Conservation (phyloP, 2,329 filamentous ascomycete species). For the Ceratocystis ficicola region DNA sequence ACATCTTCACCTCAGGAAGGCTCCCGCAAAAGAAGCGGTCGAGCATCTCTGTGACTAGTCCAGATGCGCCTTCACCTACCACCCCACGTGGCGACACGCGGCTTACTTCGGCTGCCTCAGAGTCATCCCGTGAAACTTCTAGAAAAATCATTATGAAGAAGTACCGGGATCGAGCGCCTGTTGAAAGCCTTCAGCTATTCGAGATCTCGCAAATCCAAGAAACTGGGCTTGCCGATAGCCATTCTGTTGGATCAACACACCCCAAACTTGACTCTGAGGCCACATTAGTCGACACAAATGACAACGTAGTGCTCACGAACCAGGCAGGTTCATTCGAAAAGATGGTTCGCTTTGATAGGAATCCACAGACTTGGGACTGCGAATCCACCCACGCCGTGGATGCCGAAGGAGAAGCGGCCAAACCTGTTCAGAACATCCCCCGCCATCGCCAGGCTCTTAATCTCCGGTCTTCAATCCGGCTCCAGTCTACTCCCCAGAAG, state of each 20-base stretch:
- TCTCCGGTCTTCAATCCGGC: not conserved
- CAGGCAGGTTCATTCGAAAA: not conserved
- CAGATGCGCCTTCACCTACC: not conserved
- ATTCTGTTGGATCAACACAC: not conserved
- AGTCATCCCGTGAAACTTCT: slow-evolving; percentile 11
- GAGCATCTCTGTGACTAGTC: not conserved
- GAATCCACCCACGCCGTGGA: slow-evolving; percentile 5
- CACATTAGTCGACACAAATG: slow-evolving; percentile 9
- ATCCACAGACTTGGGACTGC: slow-evolving; percentile 15
- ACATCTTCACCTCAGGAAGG: slow-evolving; percentile 38
- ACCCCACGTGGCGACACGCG: not conserved
- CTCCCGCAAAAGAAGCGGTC: not conserved
- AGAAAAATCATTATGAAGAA: not conserved
- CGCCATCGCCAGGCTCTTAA: slow-evolving; percentile 2
- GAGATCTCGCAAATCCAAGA: slow-evolving; percentile 2
- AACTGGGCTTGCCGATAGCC: slow-evolving; percentile 4
- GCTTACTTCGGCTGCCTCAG: not conserved
- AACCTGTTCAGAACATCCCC: not conserved
- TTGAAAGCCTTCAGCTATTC: slow-evolving; percentile 2
- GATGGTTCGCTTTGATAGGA: slow-evolving; percentile 12
- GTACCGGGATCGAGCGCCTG: not conserved
- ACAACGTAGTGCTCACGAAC: not conserved
- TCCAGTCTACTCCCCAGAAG: not conserved
- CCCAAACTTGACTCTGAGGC: not conserved
- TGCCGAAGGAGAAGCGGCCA: not conserved